phyloP scores from a whole-genome alignment of 192 early-diverging fungal genomes.

The Podila epicladia region DNA sequence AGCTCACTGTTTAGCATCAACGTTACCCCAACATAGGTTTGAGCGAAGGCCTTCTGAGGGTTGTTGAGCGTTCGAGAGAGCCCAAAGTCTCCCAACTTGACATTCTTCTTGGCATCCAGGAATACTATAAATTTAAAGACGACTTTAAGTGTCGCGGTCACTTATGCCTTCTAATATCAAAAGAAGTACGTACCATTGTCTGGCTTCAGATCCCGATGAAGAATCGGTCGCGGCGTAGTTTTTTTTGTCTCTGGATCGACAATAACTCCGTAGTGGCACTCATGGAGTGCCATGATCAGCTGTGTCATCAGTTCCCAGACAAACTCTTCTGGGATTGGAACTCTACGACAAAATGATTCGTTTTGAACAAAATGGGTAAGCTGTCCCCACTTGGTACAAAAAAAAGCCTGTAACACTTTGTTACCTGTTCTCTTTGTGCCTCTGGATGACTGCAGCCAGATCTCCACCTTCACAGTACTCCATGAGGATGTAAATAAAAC shows the following conservation, averaged over 20 bases:
- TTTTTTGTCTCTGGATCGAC: slow-evolving; percentile 35
- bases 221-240: slow-evolving; percentile 53
- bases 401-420: too few species aligned
- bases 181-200: slow-evolving; percentile 64
- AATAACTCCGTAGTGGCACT: slow-evolving; percentile 68
- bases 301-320: slow-evolving; percentile 76
- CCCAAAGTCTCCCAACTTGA: slow-evolving; percentile 84
- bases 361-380: neutral
- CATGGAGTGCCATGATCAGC: slow-evolving; percentile 70
- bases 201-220: slow-evolving; percentile 81
- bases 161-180: too few species aligned
- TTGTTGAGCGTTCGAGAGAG: slow-evolving; percentile 69
- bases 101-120: slow-evolving; percentile 70
- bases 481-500: slow-evolving; percentile 82
- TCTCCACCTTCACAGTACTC: slow-evolving; percentile 83
- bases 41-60: slow-evolving; percentile 70
- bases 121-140: slow-evolving; percentile 57
- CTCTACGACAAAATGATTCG: slow-evolving; percentile 28
- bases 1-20: neutral
- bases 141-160: too few species aligned
- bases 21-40: slow-evolving; percentile 76
- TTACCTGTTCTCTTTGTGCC: slow-evolving; percentile 66
- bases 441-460: slow-evolving; percentile 70
- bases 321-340: slow-evolving; percentile 68
- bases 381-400: neutral